Base-by-base conservation (phyloP, 352 stramenopile species). In the Pythium graminicola region DNA sequence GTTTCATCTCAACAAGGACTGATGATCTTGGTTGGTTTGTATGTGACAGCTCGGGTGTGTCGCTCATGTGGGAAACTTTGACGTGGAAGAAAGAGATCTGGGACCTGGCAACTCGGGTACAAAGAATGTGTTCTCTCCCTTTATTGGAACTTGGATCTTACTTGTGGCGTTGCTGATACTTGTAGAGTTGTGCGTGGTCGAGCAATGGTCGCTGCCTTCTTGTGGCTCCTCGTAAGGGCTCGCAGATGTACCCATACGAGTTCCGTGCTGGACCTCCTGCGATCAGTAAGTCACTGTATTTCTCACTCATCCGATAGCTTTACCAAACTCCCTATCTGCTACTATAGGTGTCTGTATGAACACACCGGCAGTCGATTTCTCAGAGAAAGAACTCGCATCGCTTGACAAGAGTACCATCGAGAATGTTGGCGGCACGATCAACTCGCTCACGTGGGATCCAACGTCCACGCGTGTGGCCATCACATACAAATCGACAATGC, bases 21-120 rank as follows among this genome's bases (percentile, higher is more conserved):
- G 17, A 44, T 26, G 2, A 8, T 10, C 13, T 27, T 44, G 36
- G 11, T 42, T 16, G 6, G 19, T 7, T 7, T 44, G 38, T 13
- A 26, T 7, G 1, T 26, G 1, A 44, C 50, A 87, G 79, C 26
- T 67, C 52, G 54, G 69, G 70, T 2, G 65, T 82, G 19, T 88
- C 75, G 14, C 50, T 90, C 17, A 83, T 89, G 65, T 91, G 81
- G 81, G 81, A 91, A 49, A 85, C 81, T 10, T 43, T 82, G 32
- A 87, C 78, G 29, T 91, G 81, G 81, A 80, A 85, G 61, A 73
- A 74, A 56, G 81, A 91, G 46, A 82, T 75, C 8, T 91, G 81
- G 81, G 76, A 91, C 27, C 48, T 91, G 9, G 69, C 75, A 22
- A 70, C 72, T 3, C 59, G 58, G 43, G 81, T 89, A 76, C 20